Evolutionary conservation across 2,329 filamentous ascomycete genomes (phyloP).

Genomic region (Neonectria punicea): DNA sequence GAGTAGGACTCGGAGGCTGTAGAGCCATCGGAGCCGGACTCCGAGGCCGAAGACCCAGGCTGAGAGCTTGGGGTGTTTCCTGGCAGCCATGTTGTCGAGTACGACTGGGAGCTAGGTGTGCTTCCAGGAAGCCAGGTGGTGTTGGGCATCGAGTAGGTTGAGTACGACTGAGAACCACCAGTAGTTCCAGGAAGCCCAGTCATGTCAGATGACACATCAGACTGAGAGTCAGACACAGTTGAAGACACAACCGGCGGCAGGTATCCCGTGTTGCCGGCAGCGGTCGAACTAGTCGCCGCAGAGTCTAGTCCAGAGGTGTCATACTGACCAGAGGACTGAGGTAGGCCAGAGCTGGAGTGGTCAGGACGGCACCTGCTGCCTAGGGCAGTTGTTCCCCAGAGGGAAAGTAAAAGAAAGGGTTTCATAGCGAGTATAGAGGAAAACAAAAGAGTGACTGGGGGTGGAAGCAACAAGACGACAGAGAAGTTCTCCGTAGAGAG

Average conservation of each 20-base stretch:
- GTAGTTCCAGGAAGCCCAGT: not conserved
- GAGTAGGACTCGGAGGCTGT: too few species aligned
- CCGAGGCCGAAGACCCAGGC: too few species aligned
- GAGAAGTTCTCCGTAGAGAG: not conserved
- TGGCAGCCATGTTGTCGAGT: not conserved
- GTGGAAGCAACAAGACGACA: not conserved
- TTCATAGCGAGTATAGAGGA: slow-evolving; percentile 2
- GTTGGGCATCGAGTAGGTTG: not conserved
- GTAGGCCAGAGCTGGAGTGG: not conserved
- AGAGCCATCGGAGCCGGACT: too few species aligned
- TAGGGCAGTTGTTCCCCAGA: slow-evolving; percentile 16
- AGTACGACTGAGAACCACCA: not conserved
- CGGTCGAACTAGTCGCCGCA: not conserved
- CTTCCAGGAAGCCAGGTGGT: not conserved
- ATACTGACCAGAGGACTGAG: not conserved
- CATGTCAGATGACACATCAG: not conserved
- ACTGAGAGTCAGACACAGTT: not conserved
- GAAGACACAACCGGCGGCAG: not conserved
- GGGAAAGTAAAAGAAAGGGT: slow-evolving; percentile 12
- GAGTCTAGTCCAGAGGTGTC: not conserved
- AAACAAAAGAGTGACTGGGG: not conserved
- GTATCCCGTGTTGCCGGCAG: not conserved
- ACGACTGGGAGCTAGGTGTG: not conserved
- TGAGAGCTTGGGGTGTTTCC: not conserved
- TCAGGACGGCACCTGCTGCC: not conserved